Conservation (phyloP, 2,329 filamentous ascomycete species). For the Aaosphaeria pasadenensis region DNA sequence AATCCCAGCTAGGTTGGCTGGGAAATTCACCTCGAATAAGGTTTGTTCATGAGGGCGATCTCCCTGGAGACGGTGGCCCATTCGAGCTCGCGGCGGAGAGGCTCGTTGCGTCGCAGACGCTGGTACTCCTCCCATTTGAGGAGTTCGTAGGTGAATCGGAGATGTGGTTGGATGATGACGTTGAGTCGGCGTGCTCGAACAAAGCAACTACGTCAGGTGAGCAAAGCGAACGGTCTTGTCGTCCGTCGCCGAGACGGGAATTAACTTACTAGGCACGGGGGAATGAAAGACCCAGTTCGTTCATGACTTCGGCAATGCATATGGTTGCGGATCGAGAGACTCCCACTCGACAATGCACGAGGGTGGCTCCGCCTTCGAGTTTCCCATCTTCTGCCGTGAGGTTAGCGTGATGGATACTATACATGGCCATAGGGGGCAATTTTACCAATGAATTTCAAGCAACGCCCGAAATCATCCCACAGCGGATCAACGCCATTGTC, state of each 20-base stretch:
- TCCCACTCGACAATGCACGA: conserved; percentile 95
- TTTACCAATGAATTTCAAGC: conserved; percentile 89
- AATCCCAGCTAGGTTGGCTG: too few species aligned
- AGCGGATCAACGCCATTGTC: conserved; percentile 96
- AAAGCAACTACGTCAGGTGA: conserved; percentile 61
- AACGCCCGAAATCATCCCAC: conserved; percentile 79
- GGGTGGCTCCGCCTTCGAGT: conserved; percentile 72
- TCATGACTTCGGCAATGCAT: conserved; percentile 99
- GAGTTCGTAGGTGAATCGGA: conserved; percentile 88
- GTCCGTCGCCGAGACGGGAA: not conserved
- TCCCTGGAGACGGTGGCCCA: conserved; percentile 87
- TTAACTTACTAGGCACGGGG: conserved; percentile 74
- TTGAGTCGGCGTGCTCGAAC: conserved; percentile 89
- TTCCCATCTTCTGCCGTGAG: conserved; percentile 69
- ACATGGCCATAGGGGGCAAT: conserved; percentile 10
- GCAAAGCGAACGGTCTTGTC: not conserved
- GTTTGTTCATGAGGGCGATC: conserved; percentile 93
- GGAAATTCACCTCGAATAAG: conserved; percentile 66
- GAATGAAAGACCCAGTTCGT: conserved; percentile 73
- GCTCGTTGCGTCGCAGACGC: conserved; percentile 52
- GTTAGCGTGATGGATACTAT: conserved; percentile 7
- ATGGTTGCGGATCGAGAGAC: conserved; percentile 95
- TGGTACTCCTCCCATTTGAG: conserved; percentile 91
- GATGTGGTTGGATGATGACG: conserved; percentile 96
- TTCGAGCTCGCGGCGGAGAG: conserved; percentile 75